Conservation (phyloP, 352 stramenopile genomes). For the Globisporangium viniferum region DNA sequence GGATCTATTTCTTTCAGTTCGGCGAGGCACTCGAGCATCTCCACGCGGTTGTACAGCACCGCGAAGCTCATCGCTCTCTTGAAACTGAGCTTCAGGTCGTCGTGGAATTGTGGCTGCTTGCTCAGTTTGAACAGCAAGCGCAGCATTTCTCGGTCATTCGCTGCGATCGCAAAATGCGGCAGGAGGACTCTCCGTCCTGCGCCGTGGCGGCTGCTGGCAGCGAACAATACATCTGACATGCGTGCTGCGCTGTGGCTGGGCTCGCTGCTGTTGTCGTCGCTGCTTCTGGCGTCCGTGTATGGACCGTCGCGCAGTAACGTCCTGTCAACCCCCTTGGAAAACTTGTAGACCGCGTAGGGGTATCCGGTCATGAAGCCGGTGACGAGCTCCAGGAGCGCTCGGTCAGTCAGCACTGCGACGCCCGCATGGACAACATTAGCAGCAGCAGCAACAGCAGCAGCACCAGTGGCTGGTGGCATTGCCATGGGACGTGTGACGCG, state of each 20-base stretch:
- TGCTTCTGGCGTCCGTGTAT: background rate
- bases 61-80: background rate
- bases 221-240: background rate
- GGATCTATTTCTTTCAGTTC: background rate
- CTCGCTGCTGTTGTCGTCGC: too few relatives aligned
- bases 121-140: background rate
- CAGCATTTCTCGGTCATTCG: conserved; percentile 2
- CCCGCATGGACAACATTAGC: background rate
- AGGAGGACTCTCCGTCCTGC: background rate
- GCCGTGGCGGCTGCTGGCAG: background rate
- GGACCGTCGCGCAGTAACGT: too few relatives aligned
- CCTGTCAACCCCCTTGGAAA: background rate
- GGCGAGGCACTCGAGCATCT: conserved; percentile 5
- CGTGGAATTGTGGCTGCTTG: background rate
- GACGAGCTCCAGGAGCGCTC: background rate
- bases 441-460: too few relatives aligned
- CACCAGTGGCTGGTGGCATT: too few relatives aligned
- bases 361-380: background rate
- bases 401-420: background rate
- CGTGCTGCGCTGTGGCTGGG: too few relatives aligned
- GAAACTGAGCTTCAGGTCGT: background rate
- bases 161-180: conserved; percentile 4
- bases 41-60: conserved; percentile 1
- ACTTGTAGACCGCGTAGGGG: background rate
- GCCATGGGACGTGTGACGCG: too few relatives aligned